These are phyloP conservation scores for Coemansia sp. DNA, from an alignment of 192 early-diverging fungal genomes.

Conservation along the genomic window DNA sequence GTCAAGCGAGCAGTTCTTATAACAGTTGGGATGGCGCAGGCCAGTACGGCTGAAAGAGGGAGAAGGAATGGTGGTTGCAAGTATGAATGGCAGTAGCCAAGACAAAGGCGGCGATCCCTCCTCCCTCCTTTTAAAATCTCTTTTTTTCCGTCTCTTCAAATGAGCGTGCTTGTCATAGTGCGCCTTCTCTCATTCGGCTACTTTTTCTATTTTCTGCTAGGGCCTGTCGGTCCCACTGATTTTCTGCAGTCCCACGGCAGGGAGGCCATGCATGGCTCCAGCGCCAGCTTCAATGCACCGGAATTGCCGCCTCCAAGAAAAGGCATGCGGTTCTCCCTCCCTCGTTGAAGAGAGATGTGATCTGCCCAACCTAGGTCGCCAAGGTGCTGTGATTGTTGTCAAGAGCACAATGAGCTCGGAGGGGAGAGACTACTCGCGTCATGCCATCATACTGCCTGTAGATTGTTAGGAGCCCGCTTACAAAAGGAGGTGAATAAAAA, in stretches of 20 bases:
- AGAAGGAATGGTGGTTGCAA: not conserved
- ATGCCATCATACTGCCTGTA: not conserved
- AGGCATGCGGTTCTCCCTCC: not conserved
- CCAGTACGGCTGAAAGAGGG: not conserved
- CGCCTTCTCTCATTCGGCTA: not conserved
- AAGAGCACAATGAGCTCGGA: not conserved
- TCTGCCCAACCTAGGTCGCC: not conserved
- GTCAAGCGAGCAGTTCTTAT: not conserved
- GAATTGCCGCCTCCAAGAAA: not conserved
- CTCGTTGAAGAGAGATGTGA: not conserved
- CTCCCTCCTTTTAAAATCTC: not conserved
- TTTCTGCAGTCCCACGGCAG: not conserved
- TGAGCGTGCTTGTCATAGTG: not conserved
- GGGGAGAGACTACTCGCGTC: not conserved
- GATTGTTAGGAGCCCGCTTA: not conserved
- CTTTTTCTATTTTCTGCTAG: not conserved
- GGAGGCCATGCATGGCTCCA: not conserved
- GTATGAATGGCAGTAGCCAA: constrained; percentile 2
- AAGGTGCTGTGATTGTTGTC: not conserved
- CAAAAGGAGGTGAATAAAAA: not conserved
- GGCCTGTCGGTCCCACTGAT: not conserved
- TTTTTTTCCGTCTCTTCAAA: not conserved
- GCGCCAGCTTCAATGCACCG: not conserved
- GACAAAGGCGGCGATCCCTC: constrained; percentile 1
- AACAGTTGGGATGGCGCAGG: not conserved